Evolutionary conservation across 2,329 filamentous ascomycete species (phyloP).

Genomic region (Neocucurbitaria cava): DNA sequence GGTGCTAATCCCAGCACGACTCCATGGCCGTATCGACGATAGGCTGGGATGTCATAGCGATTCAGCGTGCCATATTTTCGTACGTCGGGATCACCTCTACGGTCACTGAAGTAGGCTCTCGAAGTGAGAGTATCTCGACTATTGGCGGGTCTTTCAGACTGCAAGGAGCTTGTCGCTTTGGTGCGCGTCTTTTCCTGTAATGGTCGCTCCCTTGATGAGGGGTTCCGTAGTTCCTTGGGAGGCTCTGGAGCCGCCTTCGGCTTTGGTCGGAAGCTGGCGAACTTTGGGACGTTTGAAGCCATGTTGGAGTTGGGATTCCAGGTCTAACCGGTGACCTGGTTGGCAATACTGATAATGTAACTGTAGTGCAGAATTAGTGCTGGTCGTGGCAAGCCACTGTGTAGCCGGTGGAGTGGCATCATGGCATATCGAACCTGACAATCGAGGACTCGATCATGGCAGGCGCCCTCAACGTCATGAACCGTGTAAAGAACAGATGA

Average conservation of each 20-base stretch:
- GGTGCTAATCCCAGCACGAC: conserved; percentile 71
- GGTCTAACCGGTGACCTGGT: not conserved
- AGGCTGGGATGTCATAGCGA: conserved; percentile 73
- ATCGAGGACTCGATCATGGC: not conserved
- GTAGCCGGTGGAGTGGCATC: not conserved
- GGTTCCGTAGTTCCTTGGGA: conserved; percentile 14
- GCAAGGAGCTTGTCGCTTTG: conserved; percentile 46
- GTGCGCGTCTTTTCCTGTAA: conserved; percentile 8
- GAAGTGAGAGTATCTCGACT: conserved; percentile 7
- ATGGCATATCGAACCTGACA: not conserved
- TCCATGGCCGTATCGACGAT: conserved; percentile 72
- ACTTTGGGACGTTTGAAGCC: conserved; percentile 66
- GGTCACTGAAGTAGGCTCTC: conserved; percentile 59
- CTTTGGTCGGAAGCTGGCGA: conserved; percentile 74
- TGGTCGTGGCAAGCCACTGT: not conserved
- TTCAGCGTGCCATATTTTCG: conserved; percentile 76
- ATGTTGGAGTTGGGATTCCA: conserved; percentile 11
- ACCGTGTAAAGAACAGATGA: not conserved
- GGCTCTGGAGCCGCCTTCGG: conserved; percentile 23
- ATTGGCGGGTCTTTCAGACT: conserved; percentile 2
- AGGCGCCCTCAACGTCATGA: too few species aligned
- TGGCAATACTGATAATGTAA: not conserved
- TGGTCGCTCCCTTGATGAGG: conserved; percentile 9
- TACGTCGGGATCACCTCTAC: conserved; percentile 78
- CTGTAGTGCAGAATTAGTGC: not conserved